phyloP scores from a whole-genome alignment of 768 basidiomycete genomes.

The Suillus clintonianus region DNA sequence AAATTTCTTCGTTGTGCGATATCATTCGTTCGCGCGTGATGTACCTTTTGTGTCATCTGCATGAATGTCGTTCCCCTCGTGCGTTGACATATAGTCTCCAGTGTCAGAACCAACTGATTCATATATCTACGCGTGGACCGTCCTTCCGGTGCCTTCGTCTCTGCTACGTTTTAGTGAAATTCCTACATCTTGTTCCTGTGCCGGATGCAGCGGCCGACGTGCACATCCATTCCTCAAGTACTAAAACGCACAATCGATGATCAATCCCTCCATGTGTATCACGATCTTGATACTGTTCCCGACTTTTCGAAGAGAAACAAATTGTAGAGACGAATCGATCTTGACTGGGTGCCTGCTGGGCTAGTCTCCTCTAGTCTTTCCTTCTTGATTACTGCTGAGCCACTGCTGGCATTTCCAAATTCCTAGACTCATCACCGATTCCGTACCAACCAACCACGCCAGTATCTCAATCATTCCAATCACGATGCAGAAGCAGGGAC shows the following conservation, averaged over 20 bases:
- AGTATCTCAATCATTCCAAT: background rate
- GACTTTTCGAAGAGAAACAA: background rate
- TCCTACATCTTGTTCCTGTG: background rate
- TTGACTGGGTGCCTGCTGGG: background rate
- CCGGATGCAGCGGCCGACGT: background rate
- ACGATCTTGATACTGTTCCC: background rate
- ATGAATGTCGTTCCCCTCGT: background rate
- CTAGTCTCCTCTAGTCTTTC: background rate
- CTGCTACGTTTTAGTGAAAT: background rate
- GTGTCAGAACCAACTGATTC: background rate
- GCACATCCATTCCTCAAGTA: background rate
- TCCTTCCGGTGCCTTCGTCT: background rate
- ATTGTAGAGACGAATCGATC: background rate
- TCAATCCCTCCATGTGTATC: background rate
- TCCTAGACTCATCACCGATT: background rate
- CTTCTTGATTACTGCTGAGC: background rate
- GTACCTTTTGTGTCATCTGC: background rate
- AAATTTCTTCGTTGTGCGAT: background rate
- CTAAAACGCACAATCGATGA: background rate
- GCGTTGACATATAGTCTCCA: background rate
- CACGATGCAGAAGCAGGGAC: background rate
- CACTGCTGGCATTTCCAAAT: background rate
- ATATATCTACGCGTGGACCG: background rate
- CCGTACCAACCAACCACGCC: background rate
- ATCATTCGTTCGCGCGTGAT: background rate